A percentile compares a stretch with the other conserved stretches of the same genome.
Conservation (phyloP, 441 rosid genomes). For the Euphorbia schlechtendalii region DNA sequence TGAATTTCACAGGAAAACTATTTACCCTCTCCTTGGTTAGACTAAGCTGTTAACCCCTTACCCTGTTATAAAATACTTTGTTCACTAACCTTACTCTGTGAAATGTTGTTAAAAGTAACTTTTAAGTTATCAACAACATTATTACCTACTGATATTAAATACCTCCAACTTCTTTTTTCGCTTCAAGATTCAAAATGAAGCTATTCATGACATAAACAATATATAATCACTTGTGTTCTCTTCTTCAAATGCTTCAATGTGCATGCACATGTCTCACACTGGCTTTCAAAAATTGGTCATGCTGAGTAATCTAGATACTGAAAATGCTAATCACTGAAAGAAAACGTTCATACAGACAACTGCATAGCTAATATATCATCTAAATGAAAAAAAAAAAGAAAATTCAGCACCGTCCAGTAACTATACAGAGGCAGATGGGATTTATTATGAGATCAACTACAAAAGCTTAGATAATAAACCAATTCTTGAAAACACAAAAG, state of each 20-base stretch:
- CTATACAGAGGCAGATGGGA: slow-evolving; percentile 26
- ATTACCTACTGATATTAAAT: background rate
- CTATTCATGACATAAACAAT: background rate
- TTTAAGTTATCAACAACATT: background rate
- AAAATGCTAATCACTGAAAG: background rate
- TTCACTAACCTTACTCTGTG: background rate
- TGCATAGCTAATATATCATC: slow-evolving; percentile 1
- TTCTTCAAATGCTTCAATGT: background rate
- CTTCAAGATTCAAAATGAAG: background rate
- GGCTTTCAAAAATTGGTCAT: too few relatives aligned
- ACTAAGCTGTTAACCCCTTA: background rate
- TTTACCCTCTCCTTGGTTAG: background rate
- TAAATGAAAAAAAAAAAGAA: slow-evolving; percentile 2
- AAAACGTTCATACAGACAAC: slow-evolving; percentile 1
- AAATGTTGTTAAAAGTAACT: background rate
- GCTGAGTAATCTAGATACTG: background rate
- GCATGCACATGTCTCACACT: background rate
- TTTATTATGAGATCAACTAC: slow-evolving; percentile 15
- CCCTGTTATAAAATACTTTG: background rate
- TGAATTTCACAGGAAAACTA: background rate
- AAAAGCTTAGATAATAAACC: slow-evolving; percentile 10
- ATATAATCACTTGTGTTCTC: background rate
- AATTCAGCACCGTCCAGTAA: slow-evolving; percentile 17
- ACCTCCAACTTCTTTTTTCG: background rate
- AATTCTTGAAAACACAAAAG: slow-evolving; percentile 8